phyloP scores from a whole-genome alignment of 1,139 yeast species.

The Scheffersomyces insectosa region DNA sequence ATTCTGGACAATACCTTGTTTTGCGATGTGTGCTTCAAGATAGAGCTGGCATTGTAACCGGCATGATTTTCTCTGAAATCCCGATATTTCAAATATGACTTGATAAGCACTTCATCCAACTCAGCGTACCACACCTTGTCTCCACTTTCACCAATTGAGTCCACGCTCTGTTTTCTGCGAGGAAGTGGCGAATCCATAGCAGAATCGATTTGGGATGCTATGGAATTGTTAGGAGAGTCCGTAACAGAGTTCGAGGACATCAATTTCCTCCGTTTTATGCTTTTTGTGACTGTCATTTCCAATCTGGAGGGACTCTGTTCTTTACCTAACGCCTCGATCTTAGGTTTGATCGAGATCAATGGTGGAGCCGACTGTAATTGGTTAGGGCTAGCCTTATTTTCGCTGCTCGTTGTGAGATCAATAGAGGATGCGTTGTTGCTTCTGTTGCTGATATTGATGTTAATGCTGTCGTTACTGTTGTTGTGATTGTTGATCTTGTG shows the following conservation, averaged over 20 bases:
- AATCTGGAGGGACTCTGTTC: conserved; percentile 3
- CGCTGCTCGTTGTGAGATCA: too few species aligned
- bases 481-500: background rate
- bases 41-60: conserved; percentile 17
- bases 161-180: conserved; percentile 10
- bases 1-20: conserved; percentile 45
- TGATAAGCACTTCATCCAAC: conserved; percentile 37
- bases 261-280: conserved; percentile 11
- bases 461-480: background rate
- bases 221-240: conserved; percentile 38
- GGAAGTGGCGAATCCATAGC: conserved; percentile 36
- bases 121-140: conserved; percentile 40
- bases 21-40: conserved; percentile 37
- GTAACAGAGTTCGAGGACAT: conserved; percentile 10
- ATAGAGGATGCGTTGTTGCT: too few species aligned
- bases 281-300: conserved; percentile 7
- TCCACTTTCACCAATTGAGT: conserved; percentile 2
- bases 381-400: conserved; percentile 1
- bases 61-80: conserved; percentile 31
- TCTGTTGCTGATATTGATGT: background rate
- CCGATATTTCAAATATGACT: conserved; percentile 38
- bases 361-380: conserved; percentile 10
- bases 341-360: conserved; percentile 6
- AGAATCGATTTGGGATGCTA: conserved; percentile 40
- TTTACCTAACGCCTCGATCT: background rate